These are phyloP conservation scores for Endogone sp. DNA, from an alignment of 192 early-diverging fungal genomes.

Conservation along the genomic window DNA sequence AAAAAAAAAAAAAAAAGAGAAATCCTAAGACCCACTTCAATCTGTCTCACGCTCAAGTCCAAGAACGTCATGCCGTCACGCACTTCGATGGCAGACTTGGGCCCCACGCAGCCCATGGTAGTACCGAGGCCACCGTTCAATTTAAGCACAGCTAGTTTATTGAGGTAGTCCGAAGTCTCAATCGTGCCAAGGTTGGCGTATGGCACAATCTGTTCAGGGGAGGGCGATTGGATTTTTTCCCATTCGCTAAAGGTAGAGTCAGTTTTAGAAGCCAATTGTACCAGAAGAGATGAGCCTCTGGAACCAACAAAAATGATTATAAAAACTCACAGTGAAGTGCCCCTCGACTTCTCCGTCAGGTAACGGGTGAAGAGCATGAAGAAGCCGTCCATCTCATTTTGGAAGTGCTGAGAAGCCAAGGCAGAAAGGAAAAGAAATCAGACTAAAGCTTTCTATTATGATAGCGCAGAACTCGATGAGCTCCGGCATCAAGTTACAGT, in stretches of 20 bases:
- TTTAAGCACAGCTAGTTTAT: conserved; percentile 97
- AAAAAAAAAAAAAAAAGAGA: background rate
- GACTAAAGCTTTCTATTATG: background rate
- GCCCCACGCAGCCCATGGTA: conserved; percentile 99
- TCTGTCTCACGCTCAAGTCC: conserved; percentile 97
- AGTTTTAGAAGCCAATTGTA: background rate
- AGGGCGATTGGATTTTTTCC: conserved; percentile 92
- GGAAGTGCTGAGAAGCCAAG: conserved; percentile 43
- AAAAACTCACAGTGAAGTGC: conserved; percentile 65
- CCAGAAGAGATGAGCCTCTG: background rate
- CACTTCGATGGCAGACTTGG: conserved; percentile 98
- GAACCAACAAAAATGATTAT: background rate
- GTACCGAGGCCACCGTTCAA: conserved; percentile 98
- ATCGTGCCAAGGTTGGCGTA: conserved; percentile 68
- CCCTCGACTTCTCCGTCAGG: conserved; percentile 74
- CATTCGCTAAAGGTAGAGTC: conserved; percentile 79
- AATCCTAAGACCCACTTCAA: conserved; percentile 76
- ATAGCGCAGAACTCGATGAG: background rate
- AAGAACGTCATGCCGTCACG: conserved; percentile 98
- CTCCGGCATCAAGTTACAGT: background rate
- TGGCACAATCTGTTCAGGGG: conserved; percentile 78
- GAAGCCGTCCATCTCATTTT: conserved; percentile 84
- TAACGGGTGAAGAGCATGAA: conserved; percentile 83
- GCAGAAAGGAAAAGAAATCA: background rate
- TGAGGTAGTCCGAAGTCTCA: conserved; percentile 56